Conservation (phyloP, 1,139 yeast genomes). For the Saccharomyces hybrid region DNA sequence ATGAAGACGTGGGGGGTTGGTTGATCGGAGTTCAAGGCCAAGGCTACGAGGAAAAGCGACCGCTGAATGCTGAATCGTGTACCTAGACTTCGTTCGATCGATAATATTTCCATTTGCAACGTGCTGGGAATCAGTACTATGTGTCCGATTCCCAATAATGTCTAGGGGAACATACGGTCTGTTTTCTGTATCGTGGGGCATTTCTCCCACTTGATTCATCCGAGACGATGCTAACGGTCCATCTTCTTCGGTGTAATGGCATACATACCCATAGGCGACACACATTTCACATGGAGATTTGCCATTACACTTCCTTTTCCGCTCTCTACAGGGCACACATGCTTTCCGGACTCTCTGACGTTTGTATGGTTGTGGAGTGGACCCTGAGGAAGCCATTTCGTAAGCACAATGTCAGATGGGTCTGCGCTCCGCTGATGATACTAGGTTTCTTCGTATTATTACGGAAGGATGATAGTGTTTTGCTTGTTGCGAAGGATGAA, state of each 20-base stretch:
- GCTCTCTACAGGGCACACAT: conserved; percentile 11
- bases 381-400: background rate
- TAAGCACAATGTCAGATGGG: background rate
- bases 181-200: background rate
- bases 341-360: conserved; percentile 11
- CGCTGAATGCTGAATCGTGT: conserved; percentile 7
- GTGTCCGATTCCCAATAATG: background rate
- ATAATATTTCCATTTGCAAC: conserved; percentile 2
- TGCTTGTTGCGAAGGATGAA: too few relatives aligned
- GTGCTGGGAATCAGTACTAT: background rate
- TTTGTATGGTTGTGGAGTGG: background rate
- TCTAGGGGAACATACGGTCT: background rate
- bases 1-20: conserved; percentile 10
- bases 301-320: conserved; percentile 13
- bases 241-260: conserved; percentile 5
- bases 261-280: conserved; percentile 6
- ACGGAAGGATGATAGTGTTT: background rate
- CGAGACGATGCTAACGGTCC: background rate
- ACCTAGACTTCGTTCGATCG: conserved; percentile 6
- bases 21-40: conserved; percentile 9
- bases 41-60: conserved; percentile 10
- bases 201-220: background rate
- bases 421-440: background rate
- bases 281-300: conserved; percentile 12
- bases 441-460: background rate